A percentile compares a stretch with the other conserved stretches of the same genome.
Conservation (phyloP, 2,329 filamentous ascomycete genomes). For the Ophiostoma sp. region DNA sequence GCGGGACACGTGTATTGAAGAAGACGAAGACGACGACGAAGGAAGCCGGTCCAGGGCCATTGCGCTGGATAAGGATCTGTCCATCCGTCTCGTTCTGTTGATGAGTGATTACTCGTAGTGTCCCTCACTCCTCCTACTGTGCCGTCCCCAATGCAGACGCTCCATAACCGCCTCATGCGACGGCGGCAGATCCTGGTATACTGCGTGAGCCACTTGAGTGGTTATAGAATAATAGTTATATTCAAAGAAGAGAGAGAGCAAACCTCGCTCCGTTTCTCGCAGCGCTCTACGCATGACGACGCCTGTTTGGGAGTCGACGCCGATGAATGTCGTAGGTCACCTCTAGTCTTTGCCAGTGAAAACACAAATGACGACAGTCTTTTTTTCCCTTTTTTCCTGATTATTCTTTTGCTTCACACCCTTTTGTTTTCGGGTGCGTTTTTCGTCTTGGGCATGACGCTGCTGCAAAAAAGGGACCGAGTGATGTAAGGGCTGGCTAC, state of each 20-base stretch:
- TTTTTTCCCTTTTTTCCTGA: neutral
- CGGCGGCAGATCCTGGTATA: no score
- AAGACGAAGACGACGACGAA: neutral
- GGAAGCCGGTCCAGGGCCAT: neutral
- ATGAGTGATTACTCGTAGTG: no score
- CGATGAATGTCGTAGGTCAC: neutral
- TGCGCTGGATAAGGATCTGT: neutral
- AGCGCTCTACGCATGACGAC: slow-evolving; percentile 4
- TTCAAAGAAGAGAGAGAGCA: neutral
- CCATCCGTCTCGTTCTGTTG: neutral
- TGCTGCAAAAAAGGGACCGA: neutral
- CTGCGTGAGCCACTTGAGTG: no score
- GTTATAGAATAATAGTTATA: neutral
- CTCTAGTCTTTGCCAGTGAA: neutral
- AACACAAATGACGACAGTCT: slow-evolving; percentile 5
- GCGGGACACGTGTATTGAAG: neutral
- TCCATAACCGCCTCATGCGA: neutral
- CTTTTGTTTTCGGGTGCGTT: neutral
- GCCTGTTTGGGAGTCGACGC: slow-evolving; percentile 9
- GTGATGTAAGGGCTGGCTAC: neutral
- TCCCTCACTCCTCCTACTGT: no score
- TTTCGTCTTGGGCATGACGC: neutral
- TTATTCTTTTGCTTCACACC: neutral
- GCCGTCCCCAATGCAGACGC: no score
- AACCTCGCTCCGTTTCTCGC: neutral